phyloP scores from a whole-genome alignment of 441 rosid genomes.

The Theobroma grandiflorum region DNA sequence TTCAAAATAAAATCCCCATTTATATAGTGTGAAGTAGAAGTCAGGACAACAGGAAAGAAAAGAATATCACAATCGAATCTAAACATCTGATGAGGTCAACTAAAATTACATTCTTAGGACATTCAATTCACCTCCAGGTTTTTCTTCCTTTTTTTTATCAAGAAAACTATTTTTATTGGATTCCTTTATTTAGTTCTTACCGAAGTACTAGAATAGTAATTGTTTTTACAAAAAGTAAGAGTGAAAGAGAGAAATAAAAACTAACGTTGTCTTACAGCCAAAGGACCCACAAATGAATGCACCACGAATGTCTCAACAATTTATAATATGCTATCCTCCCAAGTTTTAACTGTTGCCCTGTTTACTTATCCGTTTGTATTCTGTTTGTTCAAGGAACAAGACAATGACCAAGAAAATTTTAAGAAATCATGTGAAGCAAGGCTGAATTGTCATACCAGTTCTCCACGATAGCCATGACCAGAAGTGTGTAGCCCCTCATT shows the following conservation, averaged over 20 bases:
- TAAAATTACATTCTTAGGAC: slow-evolving; percentile 9
- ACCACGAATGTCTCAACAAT: not conserved
- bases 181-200: not conserved
- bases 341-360: not conserved
- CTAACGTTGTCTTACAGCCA: not conserved
- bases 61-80: slow-evolving; percentile 9
- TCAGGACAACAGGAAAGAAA: not conserved
- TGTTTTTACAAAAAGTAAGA: not conserved
- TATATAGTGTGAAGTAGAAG: not conserved
- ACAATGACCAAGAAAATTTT: not conserved
- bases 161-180: not conserved
- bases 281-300: slow-evolving; percentile 4
- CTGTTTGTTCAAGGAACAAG: not conserved
- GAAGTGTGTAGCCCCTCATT: slow-evolving; percentile 91
- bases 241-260: not conserved
- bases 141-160: not conserved
- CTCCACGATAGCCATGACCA: slow-evolving; percentile 98
- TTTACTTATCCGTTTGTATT: slow-evolving; percentile 2
- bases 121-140: not conserved
- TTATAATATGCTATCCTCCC: slow-evolving; percentile 13
- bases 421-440: slow-evolving; percentile 25
- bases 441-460: slow-evolving; percentile 59
- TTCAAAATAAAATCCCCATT: slow-evolving; percentile 42
- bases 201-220: not conserved
- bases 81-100: not conserved